Base-by-base conservation (phyloP, 345 rosid species). In the Rhodamnia argentea region DNA sequence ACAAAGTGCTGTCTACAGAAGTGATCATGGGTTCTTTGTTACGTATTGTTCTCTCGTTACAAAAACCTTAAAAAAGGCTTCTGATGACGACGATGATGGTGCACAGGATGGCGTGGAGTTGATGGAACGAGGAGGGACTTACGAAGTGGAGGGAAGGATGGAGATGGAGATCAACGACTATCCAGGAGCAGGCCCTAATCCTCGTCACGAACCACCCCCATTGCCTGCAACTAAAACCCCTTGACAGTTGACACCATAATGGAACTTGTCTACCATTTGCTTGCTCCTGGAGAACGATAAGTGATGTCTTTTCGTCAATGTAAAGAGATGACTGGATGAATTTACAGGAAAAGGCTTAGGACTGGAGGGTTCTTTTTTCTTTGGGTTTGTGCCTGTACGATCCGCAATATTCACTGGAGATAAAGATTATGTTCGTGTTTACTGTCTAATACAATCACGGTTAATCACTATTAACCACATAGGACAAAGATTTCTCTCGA, bases 151-250 rank as follows among this genome's bases (percentile, higher is more conserved):
- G 55, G 89, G 92, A 56, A 94, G 95, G 91, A 92, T 92, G 93
- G 92, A 87, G 27, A 24, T 92, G 81, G 92, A 90, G 83, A 88
- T 64, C 87, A 91, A 90, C 85, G 97, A 94, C 85, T 94, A 94
- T 88, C 94, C 97, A 56, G 97, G 94, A 59, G 87, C 96, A 58
- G 96, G 96, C 86, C 92, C 96, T 59, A 94, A 94, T 91, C 90
- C 91, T 87, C 90, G 90, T 87, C 97, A 93, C 87, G 93, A 94
- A 1, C 81, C 81, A 18, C 81, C 81, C 58, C 97, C 96, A 13
- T 90, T 84, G 89, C 83, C 94, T 40, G 94, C 52, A 51, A 51
- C 52, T 51, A 3, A 1, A 51, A 56, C 3, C n/a, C 81, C 47
- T 70, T 70, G 78, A 70, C 24, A 70, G 26, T 70, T 70, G 78